Conservation (phyloP, 176 grass and related monocot species). For the Chloris gayana region DNA sequence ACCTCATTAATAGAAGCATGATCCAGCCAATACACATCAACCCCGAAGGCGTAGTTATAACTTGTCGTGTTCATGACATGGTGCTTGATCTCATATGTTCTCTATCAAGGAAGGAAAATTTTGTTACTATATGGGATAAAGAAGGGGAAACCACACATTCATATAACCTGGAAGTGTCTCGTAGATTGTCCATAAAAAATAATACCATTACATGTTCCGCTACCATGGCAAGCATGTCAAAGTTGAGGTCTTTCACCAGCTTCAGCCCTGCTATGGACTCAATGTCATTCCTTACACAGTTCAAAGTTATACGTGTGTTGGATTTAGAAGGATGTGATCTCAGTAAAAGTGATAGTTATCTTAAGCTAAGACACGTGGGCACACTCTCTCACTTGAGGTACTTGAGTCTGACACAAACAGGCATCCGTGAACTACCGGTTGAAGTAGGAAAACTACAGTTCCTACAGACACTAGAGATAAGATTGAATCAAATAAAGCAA, state of each 20-base stretch:
- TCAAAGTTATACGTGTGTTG: neutral
- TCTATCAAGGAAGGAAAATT: neutral
- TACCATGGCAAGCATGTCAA: neutral
- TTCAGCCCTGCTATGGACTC: neutral
- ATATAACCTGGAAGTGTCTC: neutral
- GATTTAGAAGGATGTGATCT: conserved; percentile 12
- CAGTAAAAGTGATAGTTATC: neutral
- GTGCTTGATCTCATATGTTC: neutral
- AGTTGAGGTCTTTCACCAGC: neutral
- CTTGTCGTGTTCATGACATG: neutral
- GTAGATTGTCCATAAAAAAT: neutral
- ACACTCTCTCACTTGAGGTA: conserved; percentile 8
- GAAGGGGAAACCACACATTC: neutral
- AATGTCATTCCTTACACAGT: neutral
- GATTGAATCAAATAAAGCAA: neutral
- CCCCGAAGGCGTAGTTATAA: fast-evolving
- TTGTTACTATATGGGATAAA: neutral
- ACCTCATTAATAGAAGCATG: neutral
- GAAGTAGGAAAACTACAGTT: neutral
- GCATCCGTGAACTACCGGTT: neutral
- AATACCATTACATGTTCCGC: neutral
- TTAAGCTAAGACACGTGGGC: neutral
- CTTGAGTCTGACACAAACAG: neutral
- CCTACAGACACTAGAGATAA: neutral
- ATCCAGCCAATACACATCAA: neutral